phyloP scores from a whole-genome alignment of 1,139 yeast species.

The Pichia sp. region DNA sequence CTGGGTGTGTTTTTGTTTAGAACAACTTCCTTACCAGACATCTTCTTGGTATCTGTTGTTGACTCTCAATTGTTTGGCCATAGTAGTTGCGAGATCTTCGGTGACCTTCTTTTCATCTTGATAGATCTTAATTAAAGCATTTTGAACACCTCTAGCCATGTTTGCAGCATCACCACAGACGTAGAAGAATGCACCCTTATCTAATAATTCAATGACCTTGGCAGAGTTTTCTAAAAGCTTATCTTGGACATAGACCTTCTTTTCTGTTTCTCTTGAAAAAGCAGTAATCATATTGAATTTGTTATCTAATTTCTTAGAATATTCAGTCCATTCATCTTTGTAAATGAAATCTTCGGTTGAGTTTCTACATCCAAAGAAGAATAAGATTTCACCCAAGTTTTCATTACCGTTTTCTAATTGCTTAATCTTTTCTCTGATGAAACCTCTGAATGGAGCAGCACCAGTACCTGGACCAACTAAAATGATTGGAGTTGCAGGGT shows the following conservation, averaged over 20 bases:
- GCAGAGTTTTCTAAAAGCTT: conserved; percentile 58
- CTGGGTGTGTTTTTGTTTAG: no score
- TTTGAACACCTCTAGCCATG: conserved; percentile 97
- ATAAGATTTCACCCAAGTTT: conserved; percentile 67
- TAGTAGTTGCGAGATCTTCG: conserved; percentile 69
- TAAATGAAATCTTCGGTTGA: conserved; percentile 76
- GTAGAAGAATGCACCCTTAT: conserved; percentile 79
- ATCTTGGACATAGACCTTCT: conserved; percentile 88
- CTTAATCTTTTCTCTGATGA: conserved; percentile 76
- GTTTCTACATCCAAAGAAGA: conserved; percentile 87
- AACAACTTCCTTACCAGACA: conserved; percentile 64
- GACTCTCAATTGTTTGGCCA: conserved; percentile 76
- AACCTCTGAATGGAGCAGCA: conserved; percentile 96
- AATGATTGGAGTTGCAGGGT: conserved; percentile 79
- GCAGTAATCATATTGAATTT: conserved; percentile 76
- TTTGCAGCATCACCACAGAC: conserved; percentile 97
- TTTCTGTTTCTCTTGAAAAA: conserved; percentile 72
- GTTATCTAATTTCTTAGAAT: conserved; percentile 61
- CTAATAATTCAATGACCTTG: conserved; percentile 56
- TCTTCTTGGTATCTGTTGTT: conserved; percentile 95
- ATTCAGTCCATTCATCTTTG: conserved; percentile 80
- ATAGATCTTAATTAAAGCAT: conserved; percentile 63
- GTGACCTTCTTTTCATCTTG: conserved; percentile 52
- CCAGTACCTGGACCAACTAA: conserved; percentile 99
- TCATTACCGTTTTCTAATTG: conserved; percentile 47